Evolutionary conservation across 1,284 basidiomycete genomes (phyloP).

Genomic region (Phlebopus sp.): DNA sequence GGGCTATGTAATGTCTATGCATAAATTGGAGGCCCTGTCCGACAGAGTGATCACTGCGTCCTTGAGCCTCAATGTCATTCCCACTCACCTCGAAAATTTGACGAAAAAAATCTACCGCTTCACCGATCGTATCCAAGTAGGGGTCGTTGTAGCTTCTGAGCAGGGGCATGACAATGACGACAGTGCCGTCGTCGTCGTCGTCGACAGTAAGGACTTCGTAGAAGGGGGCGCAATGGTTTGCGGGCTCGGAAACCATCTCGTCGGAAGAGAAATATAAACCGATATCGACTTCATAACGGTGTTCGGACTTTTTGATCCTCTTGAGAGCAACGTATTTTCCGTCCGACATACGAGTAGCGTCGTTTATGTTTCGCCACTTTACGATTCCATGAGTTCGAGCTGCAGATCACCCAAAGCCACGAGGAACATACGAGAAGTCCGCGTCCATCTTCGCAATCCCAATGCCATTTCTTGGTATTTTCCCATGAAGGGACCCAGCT

Average conservation of each 20-base stretch:
- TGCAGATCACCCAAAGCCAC: no score
- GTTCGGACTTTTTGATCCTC: background rate
- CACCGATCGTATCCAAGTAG: slow-evolving; percentile 16
- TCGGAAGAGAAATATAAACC: slow-evolving; percentile 9
- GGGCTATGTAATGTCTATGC: slow-evolving; percentile 13
- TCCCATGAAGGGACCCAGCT: slow-evolving; percentile 29
- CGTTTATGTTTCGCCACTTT: background rate
- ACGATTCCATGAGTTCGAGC: no score
- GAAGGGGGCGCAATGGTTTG: slow-evolving; percentile 19
- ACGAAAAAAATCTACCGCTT: slow-evolving; percentile 14
- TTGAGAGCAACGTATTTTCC: slow-evolving; percentile 15
- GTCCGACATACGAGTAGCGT: slow-evolving; percentile 13
- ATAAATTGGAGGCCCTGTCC: slow-evolving; percentile 12
- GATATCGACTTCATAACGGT: slow-evolving; percentile 16
- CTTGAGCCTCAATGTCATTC: background rate
- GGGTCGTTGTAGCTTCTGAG: slow-evolving; percentile 9
- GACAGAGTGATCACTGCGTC: background rate
- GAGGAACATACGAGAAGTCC: no score
- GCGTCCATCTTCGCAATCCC: slow-evolving; percentile 6
- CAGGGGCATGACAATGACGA: slow-evolving; percentile 18
- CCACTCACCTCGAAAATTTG: slow-evolving; percentile 17
- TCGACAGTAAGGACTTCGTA: slow-evolving; percentile 10
- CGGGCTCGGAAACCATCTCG: background rate
- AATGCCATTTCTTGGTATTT: background rate
- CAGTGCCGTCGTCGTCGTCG: background rate